Conservation (phyloP, 164 flowering plant species). For the Aristolochia contorta region DNA sequence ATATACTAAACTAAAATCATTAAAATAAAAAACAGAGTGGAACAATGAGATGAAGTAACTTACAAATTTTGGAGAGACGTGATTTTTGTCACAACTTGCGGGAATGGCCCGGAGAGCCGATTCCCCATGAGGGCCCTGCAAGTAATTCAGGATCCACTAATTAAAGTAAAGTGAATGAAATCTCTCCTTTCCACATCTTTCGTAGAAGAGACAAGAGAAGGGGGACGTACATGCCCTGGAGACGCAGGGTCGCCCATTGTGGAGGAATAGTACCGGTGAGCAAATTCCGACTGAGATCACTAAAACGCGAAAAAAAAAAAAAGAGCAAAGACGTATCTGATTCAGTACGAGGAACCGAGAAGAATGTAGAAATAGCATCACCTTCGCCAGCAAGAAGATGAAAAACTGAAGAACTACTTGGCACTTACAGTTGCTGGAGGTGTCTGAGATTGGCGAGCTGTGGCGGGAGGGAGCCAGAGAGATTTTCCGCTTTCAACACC, state of each 20-base stretch:
- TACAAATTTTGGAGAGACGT: slow-evolving; percentile 62
- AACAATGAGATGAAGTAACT: slow-evolving; percentile 6
- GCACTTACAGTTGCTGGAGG: slow-evolving; percentile 44
- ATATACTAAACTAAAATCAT: not conserved
- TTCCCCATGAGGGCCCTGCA: slow-evolving; percentile 78
- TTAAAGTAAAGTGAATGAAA: not conserved
- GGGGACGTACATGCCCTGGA: slow-evolving; percentile 44
- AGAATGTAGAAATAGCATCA: not conserved
- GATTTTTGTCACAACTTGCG: slow-evolving; percentile 44
- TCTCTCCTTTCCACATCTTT: no score
- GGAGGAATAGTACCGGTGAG: slow-evolving; percentile 55
- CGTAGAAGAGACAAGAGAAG: not conserved
- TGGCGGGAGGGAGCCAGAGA: slow-evolving; percentile 55
- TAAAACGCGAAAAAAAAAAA: slow-evolving; percentile 10
- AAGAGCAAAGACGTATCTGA: not conserved
- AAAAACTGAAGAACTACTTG: no score
- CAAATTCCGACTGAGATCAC: slow-evolving; percentile 65
- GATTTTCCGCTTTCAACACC: slow-evolving; percentile 45
- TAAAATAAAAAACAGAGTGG: no score
- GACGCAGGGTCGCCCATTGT: slow-evolving; percentile 51
- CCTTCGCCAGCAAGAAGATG: not conserved
- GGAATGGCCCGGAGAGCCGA: slow-evolving; percentile 67
- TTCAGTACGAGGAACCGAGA: not conserved
- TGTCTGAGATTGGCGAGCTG: slow-evolving; percentile 44
- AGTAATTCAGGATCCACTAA: not conserved